Evolutionary conservation across 1,284 basidiomycete genomes (phyloP), one percentile per base, ranked within the genome.

Genomic region (Filobasidium uniguttulatum): DNA sequence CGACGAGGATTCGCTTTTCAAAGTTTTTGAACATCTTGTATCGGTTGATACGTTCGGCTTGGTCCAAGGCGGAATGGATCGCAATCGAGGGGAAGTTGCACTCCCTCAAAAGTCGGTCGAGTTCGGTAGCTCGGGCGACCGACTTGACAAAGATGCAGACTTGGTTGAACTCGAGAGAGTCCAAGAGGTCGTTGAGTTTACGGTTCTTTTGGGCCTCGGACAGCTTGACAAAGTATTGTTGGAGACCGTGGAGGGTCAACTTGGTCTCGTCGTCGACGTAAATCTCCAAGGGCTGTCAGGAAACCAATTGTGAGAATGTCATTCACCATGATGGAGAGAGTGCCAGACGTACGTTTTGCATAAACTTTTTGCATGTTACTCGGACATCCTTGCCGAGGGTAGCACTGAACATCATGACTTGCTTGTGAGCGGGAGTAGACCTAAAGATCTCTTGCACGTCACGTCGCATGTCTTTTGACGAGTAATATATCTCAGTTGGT

Each of bases 371-470:
- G 80, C 94, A 99, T 0, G 91, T 97, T 6, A 83, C 79, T 52
- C 94, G 80, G 55, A 98, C 93, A 58, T 98, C 94, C 76, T 98
- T 98, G 52, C 89, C 81, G 55, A 99, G 74, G 1, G 94, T 99
- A 41, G 94, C 94, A 62, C 88, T 93, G 77, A 99, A 99, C 94
- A 99, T 98, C 94, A 98, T 98, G 58, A 99, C 94, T 77, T 99
- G 94, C 77, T 99, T 99, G 79, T 96, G 90, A 72, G 96, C 93
- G 52, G 94, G 94, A n/a, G 94, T 98, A 15, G 89, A 80, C 61
- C 91, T 84, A 81, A 98, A 99, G 64, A 99, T 97, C 74, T 99
- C 94, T 79, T 99, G 94, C 56, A 99, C 93, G 69, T 99, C 94
- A 62, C 94, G 87, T 71, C 94, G 93, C 94, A 99, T 99, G 82